Conservation (phyloP, 495 filamentous ascomycete genomes). For the Penicillium subrubescens region DNA sequence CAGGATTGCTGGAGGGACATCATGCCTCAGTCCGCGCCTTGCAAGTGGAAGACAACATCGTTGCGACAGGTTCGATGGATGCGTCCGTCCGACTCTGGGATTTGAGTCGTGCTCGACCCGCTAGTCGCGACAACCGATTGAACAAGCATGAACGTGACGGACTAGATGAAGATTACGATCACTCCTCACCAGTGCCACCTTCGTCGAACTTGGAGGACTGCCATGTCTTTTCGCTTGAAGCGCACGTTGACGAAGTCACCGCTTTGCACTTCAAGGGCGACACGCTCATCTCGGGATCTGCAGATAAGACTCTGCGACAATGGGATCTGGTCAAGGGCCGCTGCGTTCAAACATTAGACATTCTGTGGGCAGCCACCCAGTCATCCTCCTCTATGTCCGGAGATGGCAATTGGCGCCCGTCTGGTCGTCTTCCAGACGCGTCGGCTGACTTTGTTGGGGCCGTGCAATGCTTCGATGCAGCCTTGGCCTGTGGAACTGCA, state of each 20-base stretch:
- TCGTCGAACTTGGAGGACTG: slow-evolving; percentile 82
- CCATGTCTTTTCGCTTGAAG: slow-evolving; percentile 79
- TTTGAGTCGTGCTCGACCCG: slow-evolving; percentile 67
- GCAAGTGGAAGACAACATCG: slow-evolving; percentile 93
- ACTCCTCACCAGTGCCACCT: slow-evolving; percentile 55
- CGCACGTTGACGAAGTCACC: slow-evolving; percentile 93
- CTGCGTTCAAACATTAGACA: slow-evolving; percentile 95
- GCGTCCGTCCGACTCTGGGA: slow-evolving; percentile 96
- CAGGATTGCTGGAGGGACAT: slow-evolving; percentile 88
- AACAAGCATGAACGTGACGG: slow-evolving; percentile 66
- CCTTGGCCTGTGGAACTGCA: slow-evolving; percentile 95
- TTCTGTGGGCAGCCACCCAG: slow-evolving; percentile 98
- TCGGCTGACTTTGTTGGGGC: slow-evolving; percentile 93
- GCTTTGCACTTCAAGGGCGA: slow-evolving; percentile 87
- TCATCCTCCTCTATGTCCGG: slow-evolving; percentile 69
- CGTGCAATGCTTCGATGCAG: slow-evolving; percentile 94
- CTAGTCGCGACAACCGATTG: slow-evolving; percentile 59
- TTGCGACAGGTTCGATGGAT: slow-evolving; percentile 94
- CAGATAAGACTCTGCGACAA: slow-evolving; percentile 95
- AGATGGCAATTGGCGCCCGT: slow-evolving; percentile 55
- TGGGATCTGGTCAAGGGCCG: slow-evolving; percentile 96
- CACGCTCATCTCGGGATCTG: slow-evolving; percentile 90
- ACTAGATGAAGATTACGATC: slow-evolving; percentile 61
- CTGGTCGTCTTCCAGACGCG: slow-evolving; percentile 62
- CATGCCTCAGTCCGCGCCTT: slow-evolving; percentile 90